Evolutionary conservation across 2,329 filamentous ascomycete species (phyloP), one percentile per base, ranked within the genome.

Genomic region (Annulohypoxylon truncatum): DNA sequence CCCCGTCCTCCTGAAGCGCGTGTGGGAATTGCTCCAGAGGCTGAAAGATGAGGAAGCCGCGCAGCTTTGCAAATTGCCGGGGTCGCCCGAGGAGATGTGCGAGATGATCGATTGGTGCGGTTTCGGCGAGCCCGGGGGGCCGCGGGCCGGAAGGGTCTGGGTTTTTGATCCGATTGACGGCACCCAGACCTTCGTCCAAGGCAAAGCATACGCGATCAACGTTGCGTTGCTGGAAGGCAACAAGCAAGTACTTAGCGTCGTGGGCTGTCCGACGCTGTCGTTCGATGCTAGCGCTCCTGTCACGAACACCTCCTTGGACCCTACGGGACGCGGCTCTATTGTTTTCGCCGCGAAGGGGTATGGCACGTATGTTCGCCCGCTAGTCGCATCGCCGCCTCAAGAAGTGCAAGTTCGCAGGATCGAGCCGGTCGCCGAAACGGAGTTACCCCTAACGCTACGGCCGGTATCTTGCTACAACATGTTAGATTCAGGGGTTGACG

Each of bases 141-240:
- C 52, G 2, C 57, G 61, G 1, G 73, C 73, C 1, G 82, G 81
- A 6, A 75, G 85, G 12, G 81, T 82, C 7, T 89, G 86, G 86
- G 81, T 89, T 0, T 87, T 89, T 70, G 86, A 89, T 70, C 86
- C 86, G 0, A 88, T 89, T 28, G 86, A 89, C 67, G 86, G 86
- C 6, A 89, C 86, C 1, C 83, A 85, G 76, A 87, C 85, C 0
- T 89, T 86, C 57, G 78, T 89, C 7, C 76, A 78, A 9, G 82
- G 83, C 4, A 78, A 86, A 69, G 81, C 86, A 48, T 89, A 88
- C 68, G 86, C 85, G 60, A 84, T 88, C 75, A 88, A 88, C 62
- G 79, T 87, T 15, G 85, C 80, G 1, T 79, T 89, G 2, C 73
- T 89, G 2, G 77, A 83, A 29, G 83, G 81, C 24, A 83, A 85